phyloP scores from a whole-genome alignment of 257 asterid genomes.

The Rauvolfia tetraphylla region DNA sequence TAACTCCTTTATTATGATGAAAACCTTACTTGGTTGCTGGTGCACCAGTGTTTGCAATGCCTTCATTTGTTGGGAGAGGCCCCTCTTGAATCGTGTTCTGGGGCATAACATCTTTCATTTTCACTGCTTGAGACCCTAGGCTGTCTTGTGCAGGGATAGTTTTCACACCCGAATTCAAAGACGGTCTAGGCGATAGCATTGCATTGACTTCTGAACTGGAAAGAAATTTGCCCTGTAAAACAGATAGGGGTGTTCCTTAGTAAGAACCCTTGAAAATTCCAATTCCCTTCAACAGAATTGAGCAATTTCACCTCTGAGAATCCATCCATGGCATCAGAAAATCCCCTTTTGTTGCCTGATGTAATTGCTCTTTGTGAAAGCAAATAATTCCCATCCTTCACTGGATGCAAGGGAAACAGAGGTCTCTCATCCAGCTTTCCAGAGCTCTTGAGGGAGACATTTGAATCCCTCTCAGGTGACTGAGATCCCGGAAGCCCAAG shows the following conservation, averaged over 20 bases:
- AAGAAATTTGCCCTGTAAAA: constrained; percentile 35
- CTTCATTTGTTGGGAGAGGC: constrained; percentile 26
- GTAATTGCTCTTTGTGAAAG: constrained; percentile 33
- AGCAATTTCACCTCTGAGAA: constrained; percentile 39
- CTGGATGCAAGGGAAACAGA: constrained; percentile 56
- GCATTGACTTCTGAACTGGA: constrained; percentile 25
- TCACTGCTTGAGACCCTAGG: constrained; percentile 30
- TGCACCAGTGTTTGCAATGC: constrained; percentile 25
- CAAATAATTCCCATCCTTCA: constrained; percentile 28
- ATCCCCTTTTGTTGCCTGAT: constrained; percentile 71
- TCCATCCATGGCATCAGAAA: constrained; percentile 65
- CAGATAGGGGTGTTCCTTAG: constrained; percentile 11
- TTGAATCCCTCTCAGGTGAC: constrained; percentile 49
- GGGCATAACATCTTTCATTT: constrained; percentile 28
- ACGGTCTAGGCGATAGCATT: constrained; percentile 19
- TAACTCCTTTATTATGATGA: background rate
- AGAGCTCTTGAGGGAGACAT: constrained; percentile 27
- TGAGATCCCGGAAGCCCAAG: constrained; percentile 68
- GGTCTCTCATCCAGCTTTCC: constrained; percentile 52
- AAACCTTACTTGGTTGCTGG: constrained; percentile 59
- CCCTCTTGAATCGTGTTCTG: constrained; percentile 26
- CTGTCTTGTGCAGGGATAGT: constrained; percentile 28
- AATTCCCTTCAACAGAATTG: background rate
- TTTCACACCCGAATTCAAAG: constrained; percentile 19
- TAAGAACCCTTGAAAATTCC: constrained; percentile 9